Evolutionary conservation across 164 flowering plant genomes (phyloP), one percentile per base, ranked within the genome.

Genomic region (Stephania cephalantha): DNA sequence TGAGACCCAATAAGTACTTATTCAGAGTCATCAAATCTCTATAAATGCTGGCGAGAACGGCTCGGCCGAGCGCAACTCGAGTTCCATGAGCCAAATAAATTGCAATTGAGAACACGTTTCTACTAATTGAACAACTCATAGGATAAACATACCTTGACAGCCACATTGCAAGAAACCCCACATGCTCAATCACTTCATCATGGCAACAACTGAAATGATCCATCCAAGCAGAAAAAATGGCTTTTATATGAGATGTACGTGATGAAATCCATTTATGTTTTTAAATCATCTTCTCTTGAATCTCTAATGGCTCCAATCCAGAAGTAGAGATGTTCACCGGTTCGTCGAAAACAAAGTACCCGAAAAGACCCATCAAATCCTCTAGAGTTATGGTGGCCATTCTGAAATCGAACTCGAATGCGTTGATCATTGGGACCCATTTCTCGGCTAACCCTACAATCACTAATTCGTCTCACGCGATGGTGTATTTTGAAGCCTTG

Each of bases 351-450:
- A 81, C 80, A 46, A 84, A 73, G 42, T 35, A 84, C 2, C 84
- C 85, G 0, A 86, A 84, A 12, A 85, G 55, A 48, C 84, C 61
- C 22, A 82, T 66, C 50, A 81, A 25, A 69, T 85, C 86, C 25
- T 82, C 85, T 5, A 85, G 66, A 1, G 84, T 84, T 1, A 84
- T 46, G 0, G 84, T 79, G 3, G 84, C 78, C 25, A 82, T 85
- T 7, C 87, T 86, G 85, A 86, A 85, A 2, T 81, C 78, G 69
- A 85, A 81, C n/a, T 84, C 63, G 53, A 85, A 85, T 0, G 81
- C 74, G 22, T 79, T 83, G 1, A 83, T 81, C 17, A 71, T 67
- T 3, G 73, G 17, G 35, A 81, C 76, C 88, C 88, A 85, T 1
- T 68, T 76, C 73, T 82, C 78, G 0, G 71, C 80, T 10, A 85